Percentiles rank a stretch among this genome's conserved stretches.
phyloP scores from a whole-genome alignment of 306 rosid species.

The Benincasa hispida region DNA sequence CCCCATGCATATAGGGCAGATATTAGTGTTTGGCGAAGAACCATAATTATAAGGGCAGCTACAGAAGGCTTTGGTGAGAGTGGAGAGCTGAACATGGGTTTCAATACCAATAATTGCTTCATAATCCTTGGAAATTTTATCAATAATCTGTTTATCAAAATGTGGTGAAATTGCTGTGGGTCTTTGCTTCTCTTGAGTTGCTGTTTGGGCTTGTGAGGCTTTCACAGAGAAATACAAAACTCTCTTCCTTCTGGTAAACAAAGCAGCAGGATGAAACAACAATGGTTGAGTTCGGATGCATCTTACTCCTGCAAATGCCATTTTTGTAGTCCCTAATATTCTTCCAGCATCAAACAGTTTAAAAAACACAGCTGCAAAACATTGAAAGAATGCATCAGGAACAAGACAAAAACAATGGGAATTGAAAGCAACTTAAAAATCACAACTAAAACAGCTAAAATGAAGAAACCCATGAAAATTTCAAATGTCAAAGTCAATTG shows the following conservation, averaged over 20 bases:
- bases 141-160: slow-evolving; percentile 36
- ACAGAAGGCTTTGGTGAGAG: slow-evolving; percentile 84
- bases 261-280: slow-evolving; percentile 30
- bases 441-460: not conserved
- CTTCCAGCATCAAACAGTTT: not conserved
- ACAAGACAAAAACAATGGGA: not conserved
- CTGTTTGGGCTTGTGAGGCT: slow-evolving; percentile 47
- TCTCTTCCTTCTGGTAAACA: slow-evolving; percentile 27
- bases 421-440: not conserved
- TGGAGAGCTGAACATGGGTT: slow-evolving; percentile 88
- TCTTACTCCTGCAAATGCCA: slow-evolving; percentile 61
- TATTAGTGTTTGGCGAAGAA: slow-evolving; percentile 49
- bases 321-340: slow-evolving; percentile 9
- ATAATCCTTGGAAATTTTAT: slow-evolving; percentile 46
- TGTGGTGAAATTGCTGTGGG: slow-evolving; percentile 33
- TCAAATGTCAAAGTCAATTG: not conserved
- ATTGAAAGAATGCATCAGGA: not conserved
- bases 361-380: not conserved
- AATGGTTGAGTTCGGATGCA: slow-evolving; percentile 45
- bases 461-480: not conserved
- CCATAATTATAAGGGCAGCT: slow-evolving; percentile 75
- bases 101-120: slow-evolving; percentile 82
- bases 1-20: slow-evolving; percentile 94
- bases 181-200: slow-evolving; percentile 38
- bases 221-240: slow-evolving; percentile 36